A percentile compares a stretch with the other conserved stretches of the same genome.
These are phyloP conservation scores for Aschersonia sp. DNA, from an alignment of 2,329 filamentous ascomycete species.

Conservation along the genomic window DNA sequence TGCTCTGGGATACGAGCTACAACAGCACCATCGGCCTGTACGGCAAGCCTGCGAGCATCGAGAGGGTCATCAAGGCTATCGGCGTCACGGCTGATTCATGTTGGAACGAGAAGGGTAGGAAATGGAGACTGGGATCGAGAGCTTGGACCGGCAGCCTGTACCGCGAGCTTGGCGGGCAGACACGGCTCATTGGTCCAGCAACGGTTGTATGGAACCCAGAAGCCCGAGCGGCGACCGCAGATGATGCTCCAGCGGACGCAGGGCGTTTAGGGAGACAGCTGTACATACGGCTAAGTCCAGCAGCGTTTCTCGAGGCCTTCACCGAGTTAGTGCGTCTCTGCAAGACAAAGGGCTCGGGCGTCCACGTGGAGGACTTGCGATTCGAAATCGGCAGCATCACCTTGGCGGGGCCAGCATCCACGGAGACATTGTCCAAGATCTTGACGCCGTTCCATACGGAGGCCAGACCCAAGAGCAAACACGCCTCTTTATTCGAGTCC, in stretches of 20 bases:
- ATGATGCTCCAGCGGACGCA: constrained; percentile 9
- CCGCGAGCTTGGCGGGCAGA: constrained; percentile 36
- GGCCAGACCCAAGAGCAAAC: constrained; percentile 15
- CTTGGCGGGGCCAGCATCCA: constrained; percentile 53
- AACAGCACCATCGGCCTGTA: constrained; percentile 72
- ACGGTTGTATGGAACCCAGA: constrained; percentile 61
- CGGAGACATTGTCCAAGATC: constrained; percentile 59
- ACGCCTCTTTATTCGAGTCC: constrained; percentile 33
- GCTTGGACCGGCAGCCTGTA: constrained; percentile 35
- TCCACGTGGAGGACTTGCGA: constrained; percentile 53
- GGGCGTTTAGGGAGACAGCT: constrained; percentile 26
- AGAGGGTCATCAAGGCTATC: constrained; percentile 50
- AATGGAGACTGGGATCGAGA: constrained; percentile 48
- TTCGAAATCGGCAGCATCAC: constrained; percentile 51
- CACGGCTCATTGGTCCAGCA: constrained; percentile 53
- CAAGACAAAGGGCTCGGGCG: constrained; percentile 44
- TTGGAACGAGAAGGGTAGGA: constrained; percentile 49
- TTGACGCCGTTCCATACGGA: constrained; percentile 37
- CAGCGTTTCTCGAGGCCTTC: constrained; percentile 59
- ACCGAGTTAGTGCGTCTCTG: constrained; percentile 41
- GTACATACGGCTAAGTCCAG: constrained; percentile 68
- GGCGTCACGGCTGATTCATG: constrained; percentile 44
- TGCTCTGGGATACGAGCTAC: constrained; percentile 92
- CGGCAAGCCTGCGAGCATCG: constrained; percentile 48
- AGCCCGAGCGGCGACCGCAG: constrained; percentile 7